Evolutionary conservation across 768 basidiomycete genomes (phyloP), one percentile per base, ranked within the genome.

Genomic region (Terana coerulea): DNA sequence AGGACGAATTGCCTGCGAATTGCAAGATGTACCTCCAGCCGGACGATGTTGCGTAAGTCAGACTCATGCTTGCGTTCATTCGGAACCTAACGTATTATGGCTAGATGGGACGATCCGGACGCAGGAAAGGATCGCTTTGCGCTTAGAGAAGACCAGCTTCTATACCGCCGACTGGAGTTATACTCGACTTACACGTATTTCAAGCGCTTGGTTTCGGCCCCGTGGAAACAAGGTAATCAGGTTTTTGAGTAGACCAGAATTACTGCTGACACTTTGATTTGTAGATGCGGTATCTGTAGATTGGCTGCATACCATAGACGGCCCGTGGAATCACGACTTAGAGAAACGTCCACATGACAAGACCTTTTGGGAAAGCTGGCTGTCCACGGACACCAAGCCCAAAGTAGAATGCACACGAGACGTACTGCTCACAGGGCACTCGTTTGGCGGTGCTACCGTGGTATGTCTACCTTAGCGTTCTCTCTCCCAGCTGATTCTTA

Each of bases 81-180:
- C n/a, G n/a, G n/a, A n/a, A n/a, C n/a, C n/a, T n/a, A n/a, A n/a
- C n/a, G n/a, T n/a, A n/a, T 15, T 40, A 66, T n/a, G 67, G 5
- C 66, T 72, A 63, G 64, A 65, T 51, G 52, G 63, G 7, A 33
- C 67, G 21, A 55, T 54, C 9, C 67, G 75, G n/a, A n/a, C n/a
- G n/a, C n/a, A n/a, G n/a, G 35, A n/a, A 29, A 47, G 17, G 29
- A 50, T 15, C 39, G 47, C 12, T 57, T 58, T 17, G 72, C 77
- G 3, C 76, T 92, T 49, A 78, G 91, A 50, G 69, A 69, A 0
- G 76, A 88, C 45, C 91, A 95, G 56, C 78, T 93, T 6, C 72
- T 71, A 10, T 79, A 91, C 45, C 79, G 93, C 9, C 75, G 75
- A 49, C 70, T 75, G 49, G 92, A 95, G 67, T 71, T 92, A 19